phyloP scores from a whole-genome alignment of 345 rosid species.

The Cochlearia excelsa region DNA sequence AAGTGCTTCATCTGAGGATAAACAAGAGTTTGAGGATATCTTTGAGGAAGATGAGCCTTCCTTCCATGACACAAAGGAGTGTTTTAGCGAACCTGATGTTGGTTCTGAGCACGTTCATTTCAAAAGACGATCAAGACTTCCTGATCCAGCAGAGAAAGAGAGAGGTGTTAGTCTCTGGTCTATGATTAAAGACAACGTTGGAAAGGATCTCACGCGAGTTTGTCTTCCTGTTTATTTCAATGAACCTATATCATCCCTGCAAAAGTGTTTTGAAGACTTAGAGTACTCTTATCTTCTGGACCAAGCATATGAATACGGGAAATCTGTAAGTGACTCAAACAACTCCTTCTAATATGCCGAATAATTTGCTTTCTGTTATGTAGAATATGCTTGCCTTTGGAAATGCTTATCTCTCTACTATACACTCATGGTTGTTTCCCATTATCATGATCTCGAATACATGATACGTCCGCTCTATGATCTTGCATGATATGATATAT shows the following conservation, averaged over 20 bases:
- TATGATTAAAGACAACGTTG: conserved; percentile 97
- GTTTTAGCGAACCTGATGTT: conserved; percentile 49
- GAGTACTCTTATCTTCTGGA: conserved; percentile 94
- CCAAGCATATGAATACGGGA: conserved; percentile 71
- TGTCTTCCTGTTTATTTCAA: conserved; percentile 99
- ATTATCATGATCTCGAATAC: neutral
- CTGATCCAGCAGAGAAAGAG: conserved; percentile 91
- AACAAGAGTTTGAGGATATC: conserved; percentile 76
- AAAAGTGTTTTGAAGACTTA: conserved; percentile 93
- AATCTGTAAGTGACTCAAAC: conserved; percentile 55
- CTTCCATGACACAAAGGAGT: conserved; percentile 74
- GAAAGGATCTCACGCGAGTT: conserved; percentile 94
- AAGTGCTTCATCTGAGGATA: conserved; percentile 92
- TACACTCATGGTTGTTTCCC: neutral
- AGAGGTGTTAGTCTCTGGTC: conserved; percentile 99
- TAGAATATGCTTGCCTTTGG: conserved; percentile 8
- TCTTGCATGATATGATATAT: conserved; percentile 52
- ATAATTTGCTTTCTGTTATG: conserved; percentile 12
- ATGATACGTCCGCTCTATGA: conserved; percentile 35
- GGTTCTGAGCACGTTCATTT: conserved; percentile 41
- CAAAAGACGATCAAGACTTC: conserved; percentile 81
- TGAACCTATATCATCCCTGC: conserved; percentile 96
- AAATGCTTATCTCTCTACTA: neutral
- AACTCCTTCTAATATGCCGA: conserved; percentile 25
- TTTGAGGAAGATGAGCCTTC: conserved; percentile 75